Percentiles rank a stretch among this genome's conserved stretches.
These are phyloP conservation scores for Fusarium pseudonygamai DNA, from an alignment of 2,329 filamentous ascomycete species.

Conservation along the genomic window DNA sequence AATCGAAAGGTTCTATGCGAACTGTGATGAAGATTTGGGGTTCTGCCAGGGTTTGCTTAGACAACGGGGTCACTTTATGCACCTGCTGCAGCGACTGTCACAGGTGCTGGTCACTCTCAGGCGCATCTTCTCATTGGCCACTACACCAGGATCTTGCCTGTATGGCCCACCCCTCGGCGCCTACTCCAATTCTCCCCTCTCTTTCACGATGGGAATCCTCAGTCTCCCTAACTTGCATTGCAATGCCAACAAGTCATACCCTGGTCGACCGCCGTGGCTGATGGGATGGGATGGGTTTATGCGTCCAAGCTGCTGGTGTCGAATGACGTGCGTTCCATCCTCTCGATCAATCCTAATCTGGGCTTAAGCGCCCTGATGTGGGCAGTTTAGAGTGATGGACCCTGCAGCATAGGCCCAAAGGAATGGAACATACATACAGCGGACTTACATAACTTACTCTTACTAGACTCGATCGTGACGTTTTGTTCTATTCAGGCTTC, in stretches of 20 bases:
- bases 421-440: constrained; percentile 6
- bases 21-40: constrained; percentile 21
- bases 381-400: constrained; percentile 27
- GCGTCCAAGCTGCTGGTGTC: constrained; percentile 37
- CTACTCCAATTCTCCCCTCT: constrained; percentile 13
- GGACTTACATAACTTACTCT: background rate
- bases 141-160: constrained; percentile 9
- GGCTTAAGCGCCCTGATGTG: constrained; percentile 40
- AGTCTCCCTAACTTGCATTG: background rate
- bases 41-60: constrained; percentile 22
- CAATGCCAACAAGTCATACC: constrained; percentile 8
- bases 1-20: constrained; percentile 43
- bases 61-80: constrained; percentile 23
- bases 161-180: constrained; percentile 24
- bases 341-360: constrained; percentile 23
- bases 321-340: constrained; percentile 37
- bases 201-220: background rate
- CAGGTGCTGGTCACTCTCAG: constrained; percentile 30
- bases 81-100: constrained; percentile 39
- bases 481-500: constrained; percentile 1
- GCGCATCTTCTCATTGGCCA: constrained; percentile 16
- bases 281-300: background rate
- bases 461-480: background rate
- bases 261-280: constrained; percentile 22
- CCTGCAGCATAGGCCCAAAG: constrained; percentile 34